Evolutionary conservation across 2,329 filamentous ascomycete genomes (phyloP).

Genomic region (Trichoderma semiorbis): DNA sequence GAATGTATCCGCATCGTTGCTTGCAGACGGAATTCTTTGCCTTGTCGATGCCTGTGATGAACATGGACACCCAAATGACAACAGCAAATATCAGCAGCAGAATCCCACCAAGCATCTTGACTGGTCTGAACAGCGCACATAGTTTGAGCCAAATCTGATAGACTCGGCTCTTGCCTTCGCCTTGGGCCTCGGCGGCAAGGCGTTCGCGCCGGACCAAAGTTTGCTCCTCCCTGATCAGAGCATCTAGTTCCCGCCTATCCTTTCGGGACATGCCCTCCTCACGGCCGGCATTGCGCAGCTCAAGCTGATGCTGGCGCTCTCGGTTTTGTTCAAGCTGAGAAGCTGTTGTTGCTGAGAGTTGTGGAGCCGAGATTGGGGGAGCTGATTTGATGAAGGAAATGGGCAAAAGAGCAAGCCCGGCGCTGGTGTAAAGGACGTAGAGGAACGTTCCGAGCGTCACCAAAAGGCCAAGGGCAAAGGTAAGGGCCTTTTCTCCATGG

Average conservation of each 20-base stretch:
- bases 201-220: constrained; percentile 87
- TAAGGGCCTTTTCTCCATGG: constrained; percentile 86
- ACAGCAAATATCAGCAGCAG: constrained; percentile 71
- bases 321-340: constrained; percentile 82
- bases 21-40: constrained; percentile 94
- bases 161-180: constrained; percentile 71
- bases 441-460: constrained; percentile 82
- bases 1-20: constrained; percentile 83
- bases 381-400: constrained; percentile 90
- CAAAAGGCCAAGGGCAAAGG: constrained; percentile 84
- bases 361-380: constrained; percentile 78
- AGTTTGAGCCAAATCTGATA: constrained; percentile 75
- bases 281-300: constrained; percentile 76
- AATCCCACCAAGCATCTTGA: constrained; percentile 84
- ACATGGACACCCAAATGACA: constrained; percentile 83
- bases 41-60: constrained; percentile 94
- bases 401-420: constrained; percentile 83
- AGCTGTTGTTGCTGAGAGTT: constrained; percentile 71
- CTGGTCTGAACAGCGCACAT: constrained; percentile 76
- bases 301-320: constrained; percentile 87
- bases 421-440: constrained; percentile 84
- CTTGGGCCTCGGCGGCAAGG: constrained; percentile 76
- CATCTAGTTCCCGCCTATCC: constrained; percentile 83
- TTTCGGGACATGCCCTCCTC: constrained; percentile 74
- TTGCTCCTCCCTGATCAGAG: constrained; percentile 83